Percentiles rank a stretch among this genome's conserved stretches.
phyloP scores from a whole-genome alignment of 1,284 basidiomycete species.

The Cutaneotrichosporon cutaneum region DNA sequence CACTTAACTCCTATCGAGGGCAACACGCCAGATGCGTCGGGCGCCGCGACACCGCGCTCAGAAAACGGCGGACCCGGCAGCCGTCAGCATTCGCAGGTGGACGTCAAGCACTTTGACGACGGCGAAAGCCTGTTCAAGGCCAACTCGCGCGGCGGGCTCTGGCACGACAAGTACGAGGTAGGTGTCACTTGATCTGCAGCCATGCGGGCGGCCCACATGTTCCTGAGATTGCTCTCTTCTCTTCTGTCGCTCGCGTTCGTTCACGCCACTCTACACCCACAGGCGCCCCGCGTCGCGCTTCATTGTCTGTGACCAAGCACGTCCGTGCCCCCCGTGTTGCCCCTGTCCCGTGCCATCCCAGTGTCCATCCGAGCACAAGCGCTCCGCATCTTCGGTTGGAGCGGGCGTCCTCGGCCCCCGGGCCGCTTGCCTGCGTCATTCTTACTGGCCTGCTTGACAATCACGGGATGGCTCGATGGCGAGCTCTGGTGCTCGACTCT shows the following conservation, averaged over 20 bases:
- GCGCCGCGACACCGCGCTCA: conserved; percentile 22
- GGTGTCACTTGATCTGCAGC: conserved; percentile 22
- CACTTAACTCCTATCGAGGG: conserved; percentile 44
- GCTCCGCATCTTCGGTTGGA: conserved; percentile 3
- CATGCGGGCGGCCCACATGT: not conserved
- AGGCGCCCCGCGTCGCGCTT: not conserved
- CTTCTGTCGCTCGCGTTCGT: not conserved
- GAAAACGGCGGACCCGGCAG: conserved; percentile 15
- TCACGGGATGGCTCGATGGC: not conserved
- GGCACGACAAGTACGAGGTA: conserved; percentile 42
- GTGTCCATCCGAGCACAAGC: conserved; percentile 9
- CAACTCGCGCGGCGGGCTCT: conserved; percentile 42
- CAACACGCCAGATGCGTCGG: conserved; percentile 30
- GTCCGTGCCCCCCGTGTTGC: conserved; percentile 5
- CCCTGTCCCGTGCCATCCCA: not conserved
- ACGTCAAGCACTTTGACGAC: conserved; percentile 21
- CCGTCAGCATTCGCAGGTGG: conserved; percentile 27
- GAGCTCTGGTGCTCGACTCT: not conserved
- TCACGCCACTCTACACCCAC: not conserved
- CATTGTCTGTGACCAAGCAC: conserved; percentile 1
- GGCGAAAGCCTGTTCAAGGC: conserved; percentile 35
- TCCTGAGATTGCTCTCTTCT: not conserved
- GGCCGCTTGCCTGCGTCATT: not conserved
- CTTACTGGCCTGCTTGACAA: conserved; percentile 1
- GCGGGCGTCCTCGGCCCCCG: conserved; percentile 1